A percentile compares a stretch with the other conserved stretches of the same genome.
Evolutionary conservation across 768 basidiomycete genomes (phyloP).

Genomic region (Candolleomyces aberdarensis): DNA sequence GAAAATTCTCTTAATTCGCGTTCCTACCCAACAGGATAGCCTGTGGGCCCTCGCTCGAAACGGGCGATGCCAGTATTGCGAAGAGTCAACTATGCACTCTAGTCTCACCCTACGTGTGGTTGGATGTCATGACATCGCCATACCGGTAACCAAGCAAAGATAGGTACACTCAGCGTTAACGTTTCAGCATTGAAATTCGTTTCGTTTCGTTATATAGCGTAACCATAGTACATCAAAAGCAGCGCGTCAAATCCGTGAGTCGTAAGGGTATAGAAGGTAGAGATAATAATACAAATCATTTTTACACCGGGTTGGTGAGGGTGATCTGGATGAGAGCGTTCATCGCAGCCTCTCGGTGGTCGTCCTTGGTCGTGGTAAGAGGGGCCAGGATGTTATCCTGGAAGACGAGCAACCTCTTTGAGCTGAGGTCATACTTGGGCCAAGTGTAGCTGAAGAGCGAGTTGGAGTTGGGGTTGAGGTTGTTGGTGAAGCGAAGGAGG

Average conservation of each 20-base stretch:
- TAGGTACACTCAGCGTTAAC: too few species aligned
- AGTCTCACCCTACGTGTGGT: too few species aligned
- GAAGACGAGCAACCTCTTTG: conserved; percentile 36
- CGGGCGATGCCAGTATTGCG: too few species aligned
- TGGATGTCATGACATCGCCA: too few species aligned
- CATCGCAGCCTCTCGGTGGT: conserved; percentile 37
- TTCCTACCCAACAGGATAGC: too few species aligned
- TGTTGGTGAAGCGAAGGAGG: conserved; percentile 40
- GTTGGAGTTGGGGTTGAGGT: conserved; percentile 19
- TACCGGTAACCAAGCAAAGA: too few species aligned
- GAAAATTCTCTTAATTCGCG: not conserved
- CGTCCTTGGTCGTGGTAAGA: conserved; percentile 35
- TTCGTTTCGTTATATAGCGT: too few species aligned
- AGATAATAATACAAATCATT: not conserved
- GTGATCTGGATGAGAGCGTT: conserved; percentile 28
- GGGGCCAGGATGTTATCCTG: conserved; percentile 29
- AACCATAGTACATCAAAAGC: too few species aligned
- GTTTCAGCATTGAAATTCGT: too few species aligned
- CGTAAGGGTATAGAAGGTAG: not conserved
- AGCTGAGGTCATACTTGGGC: conserved; percentile 27
- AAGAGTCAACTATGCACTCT: too few species aligned
- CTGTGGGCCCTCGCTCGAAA: too few species aligned
- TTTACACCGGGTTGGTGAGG: conserved; percentile 26
- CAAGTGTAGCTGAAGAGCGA: conserved; percentile 8
- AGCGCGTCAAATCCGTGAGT: not conserved